These are phyloP conservation scores for Blastocladiella emersonii DNA, from an alignment of 371 early-diverging fungal species.

Conservation along the genomic window DNA sequence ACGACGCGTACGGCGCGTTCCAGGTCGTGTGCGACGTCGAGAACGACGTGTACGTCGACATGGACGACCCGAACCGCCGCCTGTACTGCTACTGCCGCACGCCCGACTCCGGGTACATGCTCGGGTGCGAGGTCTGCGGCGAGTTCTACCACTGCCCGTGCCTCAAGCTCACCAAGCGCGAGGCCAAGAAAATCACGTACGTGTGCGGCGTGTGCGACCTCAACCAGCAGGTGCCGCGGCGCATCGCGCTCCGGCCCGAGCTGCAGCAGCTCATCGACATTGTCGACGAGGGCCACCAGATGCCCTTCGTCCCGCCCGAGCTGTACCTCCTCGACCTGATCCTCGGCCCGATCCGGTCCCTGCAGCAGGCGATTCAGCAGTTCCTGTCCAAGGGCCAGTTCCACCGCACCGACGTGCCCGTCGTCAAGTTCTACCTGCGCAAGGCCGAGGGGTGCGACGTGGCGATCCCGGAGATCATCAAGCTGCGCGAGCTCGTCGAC, in stretches of 20 bases:
- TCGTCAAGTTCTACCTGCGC: slow-evolving; percentile 4
- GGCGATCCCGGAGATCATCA: background rate
- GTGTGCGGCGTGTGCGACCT: slow-evolving; percentile 1
- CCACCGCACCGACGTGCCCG: background rate
- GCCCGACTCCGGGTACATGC: background rate
- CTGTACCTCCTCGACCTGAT: background rate
- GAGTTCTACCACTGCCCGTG: slow-evolving; percentile 2
- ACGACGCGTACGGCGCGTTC: background rate
- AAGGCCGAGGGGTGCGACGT: slow-evolving; percentile 2
- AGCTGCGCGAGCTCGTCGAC: background rate
- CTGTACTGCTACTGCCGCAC: slow-evolving; percentile 2
- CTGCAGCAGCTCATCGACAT: background rate
- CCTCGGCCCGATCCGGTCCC: background rate
- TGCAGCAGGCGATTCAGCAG: background rate
- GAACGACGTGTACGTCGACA: background rate
- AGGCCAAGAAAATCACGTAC: background rate
- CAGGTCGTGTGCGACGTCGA: background rate
- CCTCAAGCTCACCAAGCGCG: background rate
- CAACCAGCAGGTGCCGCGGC: background rate
- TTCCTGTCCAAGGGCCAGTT: background rate
- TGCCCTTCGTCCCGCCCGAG: slow-evolving; percentile 3
- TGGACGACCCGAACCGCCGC: background rate
- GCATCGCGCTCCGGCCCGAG: background rate
- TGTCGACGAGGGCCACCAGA: background rate
- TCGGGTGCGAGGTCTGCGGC: slow-evolving; percentile 1